These are phyloP conservation scores for Buxus sempervirens DNA, from an alignment of 164 flowering plant genomes.

Conservation along the genomic window DNA sequence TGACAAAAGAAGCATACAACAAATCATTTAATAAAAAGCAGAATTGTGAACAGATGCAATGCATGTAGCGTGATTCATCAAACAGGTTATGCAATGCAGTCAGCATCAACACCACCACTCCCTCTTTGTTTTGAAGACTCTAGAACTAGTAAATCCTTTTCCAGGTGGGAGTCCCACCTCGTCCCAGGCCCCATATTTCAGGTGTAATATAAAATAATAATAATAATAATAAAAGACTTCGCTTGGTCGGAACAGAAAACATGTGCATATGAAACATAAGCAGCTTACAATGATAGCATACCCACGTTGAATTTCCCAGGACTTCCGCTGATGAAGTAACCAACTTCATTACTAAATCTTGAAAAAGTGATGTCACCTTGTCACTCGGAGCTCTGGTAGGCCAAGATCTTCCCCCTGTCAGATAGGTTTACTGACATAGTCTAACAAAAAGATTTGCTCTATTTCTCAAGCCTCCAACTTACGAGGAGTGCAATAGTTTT, in stretches of 20 bases:
- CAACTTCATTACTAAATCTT: neutral
- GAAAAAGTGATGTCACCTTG: neutral
- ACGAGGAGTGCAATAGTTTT: neutral
- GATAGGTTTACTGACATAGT: conserved; percentile 4
- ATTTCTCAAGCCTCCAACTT: neutral
- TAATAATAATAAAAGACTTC: neutral
- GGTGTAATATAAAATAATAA: too few relatives aligned
- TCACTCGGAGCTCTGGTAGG: neutral
- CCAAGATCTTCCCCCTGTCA: conserved; percentile 2
- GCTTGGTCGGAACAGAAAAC: neutral
- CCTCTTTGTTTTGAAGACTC: neutral
- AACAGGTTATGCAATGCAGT: too few relatives aligned
- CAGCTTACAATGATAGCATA: neutral
- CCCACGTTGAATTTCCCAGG: neutral
- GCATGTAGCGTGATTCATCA: too few relatives aligned
- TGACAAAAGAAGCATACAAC: too few relatives aligned
- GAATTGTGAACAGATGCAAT: too few relatives aligned
- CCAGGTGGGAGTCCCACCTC: neutral
- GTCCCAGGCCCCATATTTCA: neutral
- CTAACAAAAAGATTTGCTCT: neutral
- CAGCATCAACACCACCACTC: neutral
- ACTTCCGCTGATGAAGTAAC: neutral
- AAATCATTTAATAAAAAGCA: too few relatives aligned
- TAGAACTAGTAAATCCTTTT: neutral
- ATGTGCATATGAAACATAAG: neutral